Evolutionary conservation across 768 basidiomycete species (phyloP), one percentile per base, ranked within the genome.

Genomic region (Rhodotorula toruloides): DNA sequence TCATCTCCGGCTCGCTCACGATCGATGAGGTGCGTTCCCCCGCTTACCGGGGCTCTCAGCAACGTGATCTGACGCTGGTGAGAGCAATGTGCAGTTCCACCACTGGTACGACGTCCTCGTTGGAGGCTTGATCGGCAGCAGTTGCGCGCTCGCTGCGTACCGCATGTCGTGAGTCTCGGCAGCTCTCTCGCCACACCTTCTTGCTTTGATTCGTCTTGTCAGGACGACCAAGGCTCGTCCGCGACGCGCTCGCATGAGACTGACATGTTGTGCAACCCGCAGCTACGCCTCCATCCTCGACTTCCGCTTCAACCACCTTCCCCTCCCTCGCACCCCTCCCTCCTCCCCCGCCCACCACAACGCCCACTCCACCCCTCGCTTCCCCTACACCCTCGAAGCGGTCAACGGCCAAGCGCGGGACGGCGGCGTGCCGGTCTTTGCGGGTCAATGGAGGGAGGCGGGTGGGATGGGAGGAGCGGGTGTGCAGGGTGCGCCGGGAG

Each of bases 61-160:
- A 36, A 52, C 22, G 9, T 21, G 3, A 9, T 21, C 19, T 31
- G 7, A 31, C 52, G 13, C 48, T 21, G 47, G 22, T 3, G 14
- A 48, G n/a, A 13, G 22, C 13, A 2, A 25, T 48, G 48, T 27
- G 7, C 54, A 62, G 63, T 68, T 46, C 72, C 83, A 85, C 74
- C 81, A 84, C 74, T 83, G 82, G 82, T 83, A 83, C 73, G 85
- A 85, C 74, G 80, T 83, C 63, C 48, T 84, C 7, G 83, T 79
- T 22, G 84, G 84, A 36, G 82, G 77, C 66, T 21, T 82, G 56
- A 85, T 83, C 39, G 83, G 84, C 6, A 79, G 77, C 25, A 73
- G 77, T 53, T 80, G 78, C 29, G 83, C 84, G 0, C 72, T 84
- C 40, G 80, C 83, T 4, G 42, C 67, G 2, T 68, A 69, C 58